Conservation (phyloP, 768 basidiomycete genomes). For the Trametopsis cervina region DNA sequence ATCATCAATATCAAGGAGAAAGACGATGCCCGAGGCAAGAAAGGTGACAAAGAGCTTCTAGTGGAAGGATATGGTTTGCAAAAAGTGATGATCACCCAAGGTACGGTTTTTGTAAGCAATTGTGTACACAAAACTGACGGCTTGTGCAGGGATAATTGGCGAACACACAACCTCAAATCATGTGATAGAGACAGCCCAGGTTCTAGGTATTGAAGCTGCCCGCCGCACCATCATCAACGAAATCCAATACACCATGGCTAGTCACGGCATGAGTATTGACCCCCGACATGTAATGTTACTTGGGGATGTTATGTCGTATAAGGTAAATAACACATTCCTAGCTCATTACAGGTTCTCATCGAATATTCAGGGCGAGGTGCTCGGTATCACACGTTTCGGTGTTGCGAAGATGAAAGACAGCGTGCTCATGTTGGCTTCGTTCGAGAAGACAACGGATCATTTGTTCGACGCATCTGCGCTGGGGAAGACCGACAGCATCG, state of each 20-base stretch:
- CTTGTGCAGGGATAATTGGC: constrained; percentile 76
- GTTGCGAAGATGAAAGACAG: constrained; percentile 99
- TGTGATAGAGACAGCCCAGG: constrained; percentile 91
- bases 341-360: not conserved
- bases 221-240: constrained; percentile 92
- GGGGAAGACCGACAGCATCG: constrained; percentile 91
- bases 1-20: constrained; percentile 96
- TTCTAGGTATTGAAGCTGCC: constrained; percentile 98
- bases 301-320: constrained; percentile 98
- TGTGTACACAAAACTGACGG: not conserved
- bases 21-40: constrained; percentile 69
- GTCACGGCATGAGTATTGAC: constrained; percentile 97
- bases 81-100: constrained; percentile 96
- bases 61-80: constrained; percentile 97
- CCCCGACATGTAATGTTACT: constrained; percentile 98
- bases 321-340: constrained; percentile 39
- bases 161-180: constrained; percentile 93
- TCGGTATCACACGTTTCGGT: constrained; percentile 98
- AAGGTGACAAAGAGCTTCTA: constrained; percentile 85
- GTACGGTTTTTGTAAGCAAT: constrained; percentile 31
- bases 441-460: constrained; percentile 99
- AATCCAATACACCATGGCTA: constrained; percentile 95
- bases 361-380: constrained; percentile 74
- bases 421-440: constrained; percentile 97
- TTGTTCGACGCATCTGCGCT: constrained; percentile 96